A percentile compares a stretch with the other conserved stretches of the same genome.
These are phyloP conservation scores for Peniophora sp. DNA, from an alignment of 1,284 basidiomycete species.

Conservation along the genomic window DNA sequence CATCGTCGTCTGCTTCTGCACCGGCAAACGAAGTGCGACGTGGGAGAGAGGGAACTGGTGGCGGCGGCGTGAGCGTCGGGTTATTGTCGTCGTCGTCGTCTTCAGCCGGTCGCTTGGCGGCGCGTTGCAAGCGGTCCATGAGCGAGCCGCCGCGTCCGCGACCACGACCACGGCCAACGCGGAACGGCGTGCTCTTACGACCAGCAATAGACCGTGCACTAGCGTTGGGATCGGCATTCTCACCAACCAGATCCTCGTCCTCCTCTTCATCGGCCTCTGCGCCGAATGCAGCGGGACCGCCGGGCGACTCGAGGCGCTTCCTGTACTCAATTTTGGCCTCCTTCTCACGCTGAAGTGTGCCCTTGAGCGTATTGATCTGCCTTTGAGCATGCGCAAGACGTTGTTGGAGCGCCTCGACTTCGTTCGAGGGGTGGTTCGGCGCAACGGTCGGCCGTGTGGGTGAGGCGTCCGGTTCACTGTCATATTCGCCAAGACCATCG, in stretches of 20 bases:
- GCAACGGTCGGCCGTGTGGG: slow-evolving; percentile 53
- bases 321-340: slow-evolving; percentile 63
- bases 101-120: slow-evolving; percentile 44
- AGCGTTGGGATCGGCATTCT: slow-evolving; percentile 12
- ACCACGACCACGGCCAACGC: slow-evolving; percentile 26
- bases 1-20: slow-evolving; percentile 26
- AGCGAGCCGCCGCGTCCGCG: slow-evolving; percentile 44
- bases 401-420: slow-evolving; percentile 73
- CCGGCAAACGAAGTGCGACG: slow-evolving; percentile 19
- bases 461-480: slow-evolving; percentile 57
- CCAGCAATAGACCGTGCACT: slow-evolving; percentile 2
- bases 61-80: slow-evolving; percentile 39
- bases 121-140: slow-evolving; percentile 54
- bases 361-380: slow-evolving; percentile 73
- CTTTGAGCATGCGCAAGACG: slow-evolving; percentile 76
- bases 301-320: slow-evolving; percentile 30
- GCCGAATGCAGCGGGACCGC: slow-evolving; percentile 19
- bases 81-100: slow-evolving; percentile 34
- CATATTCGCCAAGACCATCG: slow-evolving; percentile 41
- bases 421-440: slow-evolving; percentile 67
- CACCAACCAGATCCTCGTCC: slow-evolving; percentile 28
- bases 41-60: slow-evolving; percentile 37
- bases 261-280: slow-evolving; percentile 36
- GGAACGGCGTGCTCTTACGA: slow-evolving; percentile 26
- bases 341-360: slow-evolving; percentile 73